These are phyloP conservation scores for Yarrowia galli DNA, from an alignment of 1,139 yeast species.

Conservation along the genomic window DNA sequence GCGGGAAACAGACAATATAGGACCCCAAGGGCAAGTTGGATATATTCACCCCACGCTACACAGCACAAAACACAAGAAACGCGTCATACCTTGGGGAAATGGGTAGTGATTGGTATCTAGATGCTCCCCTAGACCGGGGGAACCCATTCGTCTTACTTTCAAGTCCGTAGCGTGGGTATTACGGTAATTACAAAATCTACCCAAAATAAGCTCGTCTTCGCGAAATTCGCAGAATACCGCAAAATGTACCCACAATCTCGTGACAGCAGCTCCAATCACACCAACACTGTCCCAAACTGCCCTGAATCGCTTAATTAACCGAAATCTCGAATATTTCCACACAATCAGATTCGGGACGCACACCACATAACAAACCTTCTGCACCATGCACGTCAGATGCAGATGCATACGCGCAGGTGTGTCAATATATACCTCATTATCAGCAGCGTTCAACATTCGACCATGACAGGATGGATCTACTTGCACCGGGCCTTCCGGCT, in stretches of 20 bases:
- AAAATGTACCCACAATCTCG: background rate
- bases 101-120: no score
- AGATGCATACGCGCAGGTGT: background rate
- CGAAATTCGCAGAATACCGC: background rate
- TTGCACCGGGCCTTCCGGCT: conserved; percentile 10
- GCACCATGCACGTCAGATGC: conserved; percentile 11
- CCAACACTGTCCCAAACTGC: no score
- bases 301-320: no score
- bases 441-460: background rate
- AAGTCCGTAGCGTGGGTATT: background rate
- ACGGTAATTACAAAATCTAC: background rate
- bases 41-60: no score
- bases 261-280: no score
- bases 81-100: no score
- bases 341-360: no score
- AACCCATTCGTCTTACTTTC: fast-evolving
- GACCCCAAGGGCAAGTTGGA: no score
- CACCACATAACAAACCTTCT: background rate
- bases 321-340: no score
- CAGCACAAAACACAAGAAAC: no score
- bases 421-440: conserved; percentile 16
- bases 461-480: conserved; percentile 29
- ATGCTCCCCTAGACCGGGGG: background rate
- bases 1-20: no score
- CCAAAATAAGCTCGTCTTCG: no score